Conservation (phyloP, 2,329 filamentous ascomycete species). For the Aspergillus texensis region DNA sequence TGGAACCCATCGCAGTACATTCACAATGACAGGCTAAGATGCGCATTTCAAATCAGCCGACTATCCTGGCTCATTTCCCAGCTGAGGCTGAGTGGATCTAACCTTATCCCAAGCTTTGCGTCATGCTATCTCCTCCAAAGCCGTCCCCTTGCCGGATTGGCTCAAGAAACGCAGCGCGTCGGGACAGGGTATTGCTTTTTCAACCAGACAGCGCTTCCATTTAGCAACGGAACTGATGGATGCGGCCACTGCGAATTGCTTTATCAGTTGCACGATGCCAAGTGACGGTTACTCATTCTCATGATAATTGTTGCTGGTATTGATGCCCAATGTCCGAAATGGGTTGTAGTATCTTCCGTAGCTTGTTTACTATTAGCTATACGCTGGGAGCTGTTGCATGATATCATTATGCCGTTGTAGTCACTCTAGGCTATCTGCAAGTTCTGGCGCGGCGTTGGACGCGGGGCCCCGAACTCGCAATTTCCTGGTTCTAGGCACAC, state of each 20-base stretch:
- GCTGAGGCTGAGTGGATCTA: conserved; percentile 7
- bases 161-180: conserved; percentile 1
- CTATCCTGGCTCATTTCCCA: conserved; percentile 1
- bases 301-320: neutral
- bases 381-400: neutral
- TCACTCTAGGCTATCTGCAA: neutral
- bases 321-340: conserved; percentile 11
- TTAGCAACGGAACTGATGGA: neutral
- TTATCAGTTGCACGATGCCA: conserved; percentile 5
- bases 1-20: neutral
- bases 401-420: neutral
- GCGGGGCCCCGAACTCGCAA: neutral
- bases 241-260: neutral
- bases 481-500: neutral
- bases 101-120: conserved; percentile 15
- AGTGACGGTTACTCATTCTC: neutral
- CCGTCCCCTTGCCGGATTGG: conserved; percentile 7
- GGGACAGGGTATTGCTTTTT: conserved; percentile 5
- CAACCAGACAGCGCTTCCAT: neutral
- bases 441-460: neutral
- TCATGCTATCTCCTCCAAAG: conserved; percentile 11
- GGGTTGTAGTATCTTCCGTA: neutral
- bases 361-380: neutral
- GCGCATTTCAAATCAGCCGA: conserved; percentile 7
- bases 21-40: neutral